These are phyloP conservation scores for Neopestalotiopsis clavispora DNA, from an alignment of 2,329 filamentous ascomycete species.

Conservation along the genomic window DNA sequence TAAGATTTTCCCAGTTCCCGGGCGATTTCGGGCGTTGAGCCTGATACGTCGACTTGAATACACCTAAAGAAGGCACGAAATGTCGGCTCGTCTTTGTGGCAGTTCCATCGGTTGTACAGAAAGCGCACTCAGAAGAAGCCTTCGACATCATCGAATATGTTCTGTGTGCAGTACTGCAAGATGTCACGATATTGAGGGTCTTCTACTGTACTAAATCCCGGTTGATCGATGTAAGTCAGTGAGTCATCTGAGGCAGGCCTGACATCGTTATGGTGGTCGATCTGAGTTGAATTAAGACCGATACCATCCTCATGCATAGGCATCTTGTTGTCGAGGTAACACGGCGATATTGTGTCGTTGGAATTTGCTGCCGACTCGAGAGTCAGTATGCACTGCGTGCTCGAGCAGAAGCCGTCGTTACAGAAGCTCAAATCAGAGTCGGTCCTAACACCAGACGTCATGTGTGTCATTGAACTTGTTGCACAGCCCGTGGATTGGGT, in stretches of 20 bases:
- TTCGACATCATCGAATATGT: slow-evolving; percentile 68
- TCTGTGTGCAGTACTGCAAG: slow-evolving; percentile 57
- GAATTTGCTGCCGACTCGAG: slow-evolving; percentile 15
- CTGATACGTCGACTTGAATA: slow-evolving; percentile 49
- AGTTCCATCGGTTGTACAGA: slow-evolving; percentile 72
- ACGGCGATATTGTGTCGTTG: neutral
- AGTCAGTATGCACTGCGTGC: slow-evolving; percentile 13
- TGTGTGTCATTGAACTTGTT: slow-evolving; percentile 3
- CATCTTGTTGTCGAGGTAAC: neutral
- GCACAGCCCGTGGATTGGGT: neutral
- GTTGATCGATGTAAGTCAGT: slow-evolving; percentile 79
- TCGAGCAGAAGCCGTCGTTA: slow-evolving; percentile 25
- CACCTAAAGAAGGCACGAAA: slow-evolving; percentile 49
- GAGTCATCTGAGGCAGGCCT: slow-evolving; percentile 83
- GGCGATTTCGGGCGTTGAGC: too few relatives aligned
- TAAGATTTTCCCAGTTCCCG: too few relatives aligned
- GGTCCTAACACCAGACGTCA: neutral
- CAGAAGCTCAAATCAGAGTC: slow-evolving; percentile 5
- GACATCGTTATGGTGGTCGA: slow-evolving; percentile 75
- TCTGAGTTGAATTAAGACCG: slow-evolving; percentile 43
- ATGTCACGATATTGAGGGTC: slow-evolving; percentile 37
- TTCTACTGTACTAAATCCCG: slow-evolving; percentile 64
- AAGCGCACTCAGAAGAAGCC: slow-evolving; percentile 73
- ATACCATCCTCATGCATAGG: slow-evolving; percentile 24
- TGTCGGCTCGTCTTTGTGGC: slow-evolving; percentile 42